Percentiles rank a stretch among this genome's conserved stretches.
Evolutionary conservation across 306 rosid genomes (phyloP).

Genomic region (Citrullus colocynthis): DNA sequence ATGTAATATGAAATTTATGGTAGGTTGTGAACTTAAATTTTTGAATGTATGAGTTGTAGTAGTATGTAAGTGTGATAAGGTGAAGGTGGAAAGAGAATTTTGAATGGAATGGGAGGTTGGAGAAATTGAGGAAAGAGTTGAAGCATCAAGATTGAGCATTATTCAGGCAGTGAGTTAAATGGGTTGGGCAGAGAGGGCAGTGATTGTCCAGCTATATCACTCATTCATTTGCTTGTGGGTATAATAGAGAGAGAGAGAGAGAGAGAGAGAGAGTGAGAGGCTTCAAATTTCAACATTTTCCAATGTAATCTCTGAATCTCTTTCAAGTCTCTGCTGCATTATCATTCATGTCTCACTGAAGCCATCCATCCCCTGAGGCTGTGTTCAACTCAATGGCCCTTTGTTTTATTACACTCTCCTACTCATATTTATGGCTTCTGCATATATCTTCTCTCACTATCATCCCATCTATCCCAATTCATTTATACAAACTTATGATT

Average conservation of each 20-base stretch:
- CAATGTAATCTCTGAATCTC: not conserved
- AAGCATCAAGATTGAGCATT: not conserved
- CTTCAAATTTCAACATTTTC: conserved; percentile 1
- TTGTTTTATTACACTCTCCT: not conserved
- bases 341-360: not conserved
- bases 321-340: not conserved
- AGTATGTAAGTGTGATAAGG: no score
- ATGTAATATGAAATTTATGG: no score
- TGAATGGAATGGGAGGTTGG: no score
- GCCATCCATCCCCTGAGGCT: no score
- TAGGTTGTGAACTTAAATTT: no score
- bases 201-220: not conserved
- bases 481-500: not conserved
- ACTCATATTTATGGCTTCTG: not conserved
- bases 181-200: not conserved
- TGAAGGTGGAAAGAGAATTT: no score
- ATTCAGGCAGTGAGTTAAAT: not conserved
- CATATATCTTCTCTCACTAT: not conserved
- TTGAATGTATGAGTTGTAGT: no score
- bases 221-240: not conserved
- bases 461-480: not conserved
- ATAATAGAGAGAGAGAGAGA: no score
- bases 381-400: not conserved
- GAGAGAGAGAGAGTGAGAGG: not conserved
- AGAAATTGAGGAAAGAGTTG: not conserved